Evolutionary conservation across 257 asterid genomes (phyloP), one percentile per base, ranked within the genome.

Genomic region (Petunia axillaris): DNA sequence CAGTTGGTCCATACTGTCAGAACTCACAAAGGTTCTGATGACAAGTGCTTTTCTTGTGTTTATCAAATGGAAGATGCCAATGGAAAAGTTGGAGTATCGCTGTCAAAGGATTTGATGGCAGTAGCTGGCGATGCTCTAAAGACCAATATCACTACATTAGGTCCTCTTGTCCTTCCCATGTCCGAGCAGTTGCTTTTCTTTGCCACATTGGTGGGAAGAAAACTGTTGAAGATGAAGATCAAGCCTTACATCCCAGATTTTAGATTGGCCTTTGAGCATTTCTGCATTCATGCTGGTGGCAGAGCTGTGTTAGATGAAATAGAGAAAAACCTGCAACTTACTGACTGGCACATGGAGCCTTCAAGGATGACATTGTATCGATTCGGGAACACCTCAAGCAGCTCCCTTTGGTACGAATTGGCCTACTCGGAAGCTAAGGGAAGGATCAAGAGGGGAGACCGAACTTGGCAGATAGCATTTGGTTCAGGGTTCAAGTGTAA

Each of bases 271-370:
- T 84, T 81, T 35, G 87, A 84, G 75, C 87, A 84, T 71, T 78
- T 84, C 83, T 84, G 87, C 79, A 77, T 84, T 0, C 87, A 84
- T 9, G 87, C 87, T 4, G 77, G 77, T 36, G 77, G 77, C 43
- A 50, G 77, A 71, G 77, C 77, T 50, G 77, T 71, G 43, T 8
- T 84, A 43, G 87, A 84, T 65, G 85, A 84, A 75, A 35, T 84
- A 2, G 87, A 84, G 81, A 84, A 78, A 50, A 84, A 81, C 25
- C 82, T 81, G 58, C 83, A 81, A 39, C 74, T 81, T 15, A 67
- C 87, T 4, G 85, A 81, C 44, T 84, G 87, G 87, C 85, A 81
- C 41, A 81, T 84, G 87, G 85, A 84, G 65, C 87, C 87, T 66
- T 84, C 87, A 36, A 77, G 87, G 67, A 84, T 84, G 87, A 84